Evolutionary conservation across 176 grass and related monocot genomes (phyloP).

Genomic region (Carex littledalei): DNA sequence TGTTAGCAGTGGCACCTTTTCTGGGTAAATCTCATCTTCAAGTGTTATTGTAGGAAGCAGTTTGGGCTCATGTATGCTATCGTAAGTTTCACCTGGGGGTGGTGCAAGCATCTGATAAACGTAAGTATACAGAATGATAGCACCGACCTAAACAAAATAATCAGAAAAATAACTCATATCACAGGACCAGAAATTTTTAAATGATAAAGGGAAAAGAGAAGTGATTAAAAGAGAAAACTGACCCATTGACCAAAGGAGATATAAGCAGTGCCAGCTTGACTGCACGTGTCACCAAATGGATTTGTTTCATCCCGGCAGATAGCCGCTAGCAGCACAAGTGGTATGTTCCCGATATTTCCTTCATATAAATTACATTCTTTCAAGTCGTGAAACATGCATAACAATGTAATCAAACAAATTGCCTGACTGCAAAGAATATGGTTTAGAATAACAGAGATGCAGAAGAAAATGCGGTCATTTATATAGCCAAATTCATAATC

Average conservation of each 20-base stretch:
- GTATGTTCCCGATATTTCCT: conserved; percentile 99
- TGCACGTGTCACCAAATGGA: conserved; percentile 94
- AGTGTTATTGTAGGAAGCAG: conserved; percentile 33
- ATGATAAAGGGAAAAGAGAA: conserved; percentile 12
- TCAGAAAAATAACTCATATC: not conserved
- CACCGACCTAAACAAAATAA: conserved; percentile 65
- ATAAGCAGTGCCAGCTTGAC: conserved; percentile 77
- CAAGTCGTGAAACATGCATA: not conserved
- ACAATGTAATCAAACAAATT: not conserved
- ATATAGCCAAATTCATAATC: not conserved
- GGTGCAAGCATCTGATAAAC: conserved; percentile 99
- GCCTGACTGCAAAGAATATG: not conserved
- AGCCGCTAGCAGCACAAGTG: conserved; percentile 87
- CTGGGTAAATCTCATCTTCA: conserved; percentile 13
- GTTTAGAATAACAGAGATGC: not conserved
- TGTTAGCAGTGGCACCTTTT: conserved; percentile 34
- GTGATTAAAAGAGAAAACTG: conserved; percentile 12
- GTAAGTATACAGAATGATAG: conserved; percentile 95
- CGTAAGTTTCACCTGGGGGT: conserved; percentile 68
- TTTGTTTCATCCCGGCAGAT: conserved; percentile 87
- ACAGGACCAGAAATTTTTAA: not conserved
- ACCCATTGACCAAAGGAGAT: conserved; percentile 99
- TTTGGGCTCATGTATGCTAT: conserved; percentile 47
- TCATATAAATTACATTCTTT: conserved; percentile 12
- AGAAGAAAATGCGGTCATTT: not conserved